phyloP scores from a whole-genome alignment of 441 rosid genomes.

The Adansonia rubrostipa region DNA sequence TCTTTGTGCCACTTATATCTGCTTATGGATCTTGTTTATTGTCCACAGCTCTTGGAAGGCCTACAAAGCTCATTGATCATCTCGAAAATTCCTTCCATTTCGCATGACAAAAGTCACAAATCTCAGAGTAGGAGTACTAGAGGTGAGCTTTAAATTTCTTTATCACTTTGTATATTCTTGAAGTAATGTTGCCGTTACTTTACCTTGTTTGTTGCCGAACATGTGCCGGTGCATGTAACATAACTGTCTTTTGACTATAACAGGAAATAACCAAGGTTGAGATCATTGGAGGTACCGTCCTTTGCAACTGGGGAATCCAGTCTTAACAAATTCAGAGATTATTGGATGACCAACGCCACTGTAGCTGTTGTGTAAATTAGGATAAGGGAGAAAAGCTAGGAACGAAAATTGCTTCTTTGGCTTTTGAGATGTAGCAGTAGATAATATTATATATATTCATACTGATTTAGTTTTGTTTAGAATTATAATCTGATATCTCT shows the following conservation, averaged over 20 bases:
- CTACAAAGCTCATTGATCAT: constrained; percentile 87
- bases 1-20: not conserved
- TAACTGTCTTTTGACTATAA: constrained; percentile 26
- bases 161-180: not conserved
- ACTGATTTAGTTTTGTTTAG: constrained; percentile 36
- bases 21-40: constrained; percentile 21
- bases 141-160: constrained; percentile 50
- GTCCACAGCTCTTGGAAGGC: constrained; percentile 85
- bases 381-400: constrained; percentile 41
- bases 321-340: constrained; percentile 25
- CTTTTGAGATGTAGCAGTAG: constrained; percentile 39
- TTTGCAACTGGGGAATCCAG: constrained; percentile 23
- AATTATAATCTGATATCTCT: constrained; percentile 35
- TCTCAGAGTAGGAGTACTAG: constrained; percentile 56
- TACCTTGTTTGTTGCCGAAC: too few species aligned
- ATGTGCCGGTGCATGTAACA: not conserved
- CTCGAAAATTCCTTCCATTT: constrained; percentile 77
- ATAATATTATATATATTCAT: constrained; percentile 42
- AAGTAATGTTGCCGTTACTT: not conserved
- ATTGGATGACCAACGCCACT: constrained; percentile 25
- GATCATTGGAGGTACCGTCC: not conserved
- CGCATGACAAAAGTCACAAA: constrained; percentile 71
- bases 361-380: constrained; percentile 47
- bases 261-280: constrained; percentile 63
- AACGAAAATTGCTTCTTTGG: constrained; percentile 47